Base-by-base conservation (phyloP, 192 early-diverging fungal species). In the Podila verticillata region DNA sequence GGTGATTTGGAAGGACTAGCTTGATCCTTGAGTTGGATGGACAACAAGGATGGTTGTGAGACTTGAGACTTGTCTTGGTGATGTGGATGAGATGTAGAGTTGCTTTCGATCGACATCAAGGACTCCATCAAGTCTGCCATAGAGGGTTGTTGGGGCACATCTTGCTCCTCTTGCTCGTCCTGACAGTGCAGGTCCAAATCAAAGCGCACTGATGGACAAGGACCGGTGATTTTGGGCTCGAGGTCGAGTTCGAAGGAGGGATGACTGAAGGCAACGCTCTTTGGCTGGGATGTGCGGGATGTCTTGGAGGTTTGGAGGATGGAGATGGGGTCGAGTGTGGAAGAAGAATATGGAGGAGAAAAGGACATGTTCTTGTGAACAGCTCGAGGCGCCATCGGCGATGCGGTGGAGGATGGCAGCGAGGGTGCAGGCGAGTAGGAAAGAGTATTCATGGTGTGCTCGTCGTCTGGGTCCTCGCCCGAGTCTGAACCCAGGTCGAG, bases 161-260 rank as follows among this genome's bases (percentile, higher is more conserved):
- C 48, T 51, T 59, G 61, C 12, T 60, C 24, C 15, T 20, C 5
- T 48, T 17, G 10, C 24, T 35, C 36, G 31, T 34, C 48, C 20
- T 15, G 5, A 54, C 8, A 8, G 51, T 26, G 24, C 6, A 9
- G 7, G n/a, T 75, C 73, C 12, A 78, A 20, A 35, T 66, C 63
- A 63, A 78, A 78, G 26, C 63, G 61, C 32, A 78, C 74, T 6
- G 74, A 70, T 19, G 74, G 74, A 20, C 68, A 57, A 54, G 57
- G 74, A 35, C 74, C 57, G 13, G 39, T 4, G 39, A 10, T 44
- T 44, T 44, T 44, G 13, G 13, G 13, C 26, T 78, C 66, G 5
- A 59, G 28, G 51, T 65, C 26, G n/a, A 51, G n/a, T 31, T 65
- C 39, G 15, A 57, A 28, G 17, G 61, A 28, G 7, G 66, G 74